Evolutionary conservation across 2,329 filamentous ascomycete species (phyloP).

Genomic region (Xylariaceae sp.): DNA sequence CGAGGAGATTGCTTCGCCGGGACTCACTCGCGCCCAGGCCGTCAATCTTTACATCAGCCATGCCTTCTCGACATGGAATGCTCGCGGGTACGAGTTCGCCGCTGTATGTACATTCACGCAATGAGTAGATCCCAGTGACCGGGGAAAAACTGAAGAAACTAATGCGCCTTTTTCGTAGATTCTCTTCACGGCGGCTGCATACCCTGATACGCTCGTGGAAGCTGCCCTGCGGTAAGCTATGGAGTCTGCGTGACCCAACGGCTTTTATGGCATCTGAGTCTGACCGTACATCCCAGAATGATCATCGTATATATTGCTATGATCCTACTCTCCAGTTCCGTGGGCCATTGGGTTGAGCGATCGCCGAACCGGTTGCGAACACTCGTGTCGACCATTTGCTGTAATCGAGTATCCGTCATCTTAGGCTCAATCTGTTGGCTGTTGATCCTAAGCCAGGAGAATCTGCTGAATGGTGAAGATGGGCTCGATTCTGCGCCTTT

Average conservation of each 20-base stretch:
- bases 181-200: conserved; percentile 48
- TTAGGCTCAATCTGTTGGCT: conserved; percentile 38
- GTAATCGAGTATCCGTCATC: conserved; percentile 39
- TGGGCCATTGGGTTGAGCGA: conserved; percentile 40
- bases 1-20: conserved; percentile 1
- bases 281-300: conserved; percentile 24
- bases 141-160: not conserved
- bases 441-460: conserved; percentile 32
- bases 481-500: not conserved
- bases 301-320: conserved; percentile 35
- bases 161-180: conserved; percentile 36
- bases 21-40: conserved; percentile 34
- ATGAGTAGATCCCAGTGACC: not conserved
- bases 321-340: conserved; percentile 38
- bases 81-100: conserved; percentile 52
- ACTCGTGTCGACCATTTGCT: conserved; percentile 38
- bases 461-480: conserved; percentile 18
- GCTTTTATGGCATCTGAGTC: not conserved
- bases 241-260: not conserved
- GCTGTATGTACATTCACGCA: conserved; percentile 37
- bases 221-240: conserved; percentile 35
- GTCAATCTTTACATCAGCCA: conserved; percentile 47
- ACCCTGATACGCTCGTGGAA: conserved; percentile 38
- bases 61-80: conserved; percentile 53
- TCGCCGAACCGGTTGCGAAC: conserved; percentile 37